phyloP scores from a whole-genome alignment of 129 eudicot species.

The Artemisia tridentata region DNA sequence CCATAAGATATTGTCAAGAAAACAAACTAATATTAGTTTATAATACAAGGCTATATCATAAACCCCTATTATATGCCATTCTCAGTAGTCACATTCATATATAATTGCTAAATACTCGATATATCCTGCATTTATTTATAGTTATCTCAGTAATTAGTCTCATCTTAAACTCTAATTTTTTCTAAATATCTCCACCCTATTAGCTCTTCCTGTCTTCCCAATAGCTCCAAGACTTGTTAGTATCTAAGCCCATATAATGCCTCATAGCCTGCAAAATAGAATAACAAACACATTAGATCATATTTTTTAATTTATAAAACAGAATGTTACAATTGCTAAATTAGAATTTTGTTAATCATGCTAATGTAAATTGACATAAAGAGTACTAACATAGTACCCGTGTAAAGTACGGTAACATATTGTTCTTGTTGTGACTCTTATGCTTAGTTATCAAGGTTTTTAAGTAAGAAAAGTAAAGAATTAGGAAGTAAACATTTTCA shows the following conservation, averaged over 20 bases:
- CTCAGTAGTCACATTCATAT: neutral
- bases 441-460: no score
- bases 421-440: no score
- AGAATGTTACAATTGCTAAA: neutral
- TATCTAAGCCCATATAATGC: constrained; percentile 6
- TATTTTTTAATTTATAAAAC: neutral
- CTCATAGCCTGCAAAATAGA: constrained; percentile 18
- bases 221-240: constrained; percentile 19
- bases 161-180: constrained; percentile 14
- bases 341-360: no score
- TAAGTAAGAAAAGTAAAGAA: no score
- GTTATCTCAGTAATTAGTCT: constrained; percentile 21
- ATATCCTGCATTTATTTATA: neutral
- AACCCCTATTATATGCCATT: neutral
- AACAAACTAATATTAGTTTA: neutral
- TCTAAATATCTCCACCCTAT: constrained; percentile 1
- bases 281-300: neutral
- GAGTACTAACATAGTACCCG: no score
- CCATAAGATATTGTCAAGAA: neutral
- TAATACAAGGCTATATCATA: neutral
- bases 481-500: no score
- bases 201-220: constrained; percentile 17
- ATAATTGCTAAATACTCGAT: neutral
- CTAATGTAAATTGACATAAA: no score
- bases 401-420: no score